phyloP scores from a whole-genome alignment of 352 stramenopile genomes.

The Thraustochytrium sp. region DNA sequence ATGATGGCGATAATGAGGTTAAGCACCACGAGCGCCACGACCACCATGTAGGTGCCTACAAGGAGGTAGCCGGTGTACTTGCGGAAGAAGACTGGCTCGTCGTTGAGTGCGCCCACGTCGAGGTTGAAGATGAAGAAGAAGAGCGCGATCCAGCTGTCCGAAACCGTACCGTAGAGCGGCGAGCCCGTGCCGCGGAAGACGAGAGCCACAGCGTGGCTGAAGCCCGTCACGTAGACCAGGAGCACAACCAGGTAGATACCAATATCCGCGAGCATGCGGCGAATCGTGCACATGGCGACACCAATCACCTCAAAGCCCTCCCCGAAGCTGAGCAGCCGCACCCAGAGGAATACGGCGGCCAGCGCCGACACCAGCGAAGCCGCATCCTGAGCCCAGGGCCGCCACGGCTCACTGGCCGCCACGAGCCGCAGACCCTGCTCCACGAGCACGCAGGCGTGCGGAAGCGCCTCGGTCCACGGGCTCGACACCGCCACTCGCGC shows the following conservation, averaged over 20 bases:
- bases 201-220: slow-evolving; percentile 5
- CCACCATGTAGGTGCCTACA: slow-evolving; percentile 34
- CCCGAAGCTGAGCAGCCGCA: slow-evolving; percentile 10
- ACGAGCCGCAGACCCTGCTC: background rate
- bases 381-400: background rate
- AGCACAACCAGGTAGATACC: slow-evolving; percentile 21
- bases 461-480: background rate
- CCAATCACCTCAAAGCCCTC: slow-evolving; percentile 39
- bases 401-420: background rate
- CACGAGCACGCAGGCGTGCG: background rate
- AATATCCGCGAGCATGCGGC: slow-evolving; percentile 16
- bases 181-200: background rate
- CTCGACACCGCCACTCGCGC: background rate
- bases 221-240: slow-evolving; percentile 21
- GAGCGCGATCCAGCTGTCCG: slow-evolving; percentile 32
- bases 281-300: slow-evolving; percentile 35
- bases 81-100: background rate
- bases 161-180: background rate
- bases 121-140: slow-evolving; percentile 43
- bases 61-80: slow-evolving; percentile 30
- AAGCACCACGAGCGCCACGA: slow-evolving; percentile 34
- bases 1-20: slow-evolving; percentile 43
- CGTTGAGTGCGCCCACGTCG: slow-evolving; percentile 20
- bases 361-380: background rate
- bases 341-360: slow-evolving; percentile 1